Base-by-base conservation (phyloP, 1,139 yeast species). In the Pichia kudriavzevii region DNA sequence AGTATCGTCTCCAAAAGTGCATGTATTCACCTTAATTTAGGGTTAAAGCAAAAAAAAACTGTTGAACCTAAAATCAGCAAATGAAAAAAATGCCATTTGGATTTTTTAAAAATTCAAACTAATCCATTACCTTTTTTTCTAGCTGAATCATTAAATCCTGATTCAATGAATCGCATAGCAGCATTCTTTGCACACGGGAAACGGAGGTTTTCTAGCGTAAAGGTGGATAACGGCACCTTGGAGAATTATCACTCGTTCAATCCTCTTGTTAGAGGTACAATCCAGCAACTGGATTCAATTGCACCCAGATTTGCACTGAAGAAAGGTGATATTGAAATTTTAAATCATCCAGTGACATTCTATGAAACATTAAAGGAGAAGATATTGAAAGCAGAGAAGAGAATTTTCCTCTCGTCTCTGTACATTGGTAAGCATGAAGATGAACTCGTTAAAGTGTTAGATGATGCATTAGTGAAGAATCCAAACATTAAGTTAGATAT, bases 371-470 rank as follows among this genome's bases (percentile, higher is more conserved):
- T 91, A 38, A 76, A 75, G 49, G 35, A 43, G 4, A 79, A 77
- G 49, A 80, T 80, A 12, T 42, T 62, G 7, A 35, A 50, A 1
- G 75, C 87, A 2, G 69, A 79, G 39, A 44, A 59, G 6, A 66
- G 94, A 30, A 67, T 91, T 12, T 91, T 85, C 52, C 65, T 91
- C 32, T 82, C 95, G 6, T 80, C 95, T 3, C 65, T 91, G 32
- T 93, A 93, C 53, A 68, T 91, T 35, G 99, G 99, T 3, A 81
- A 79, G 48, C 57, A 75, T 3, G 95, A 91, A 55, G 63, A 70
- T 32, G 97, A 88, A 43, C 67, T 91, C 22, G 63, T 82, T 14
- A 65, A 66, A n/a, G 69, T 78, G 43, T 44, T 84, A 4, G 66
- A 68, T 12, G 55, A 59, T 4, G 91, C 95, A 0, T 60, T 91